These are phyloP conservation scores for Tuber borchii DNA, from an alignment of 495 filamentous ascomycete species.

Conservation along the genomic window DNA sequence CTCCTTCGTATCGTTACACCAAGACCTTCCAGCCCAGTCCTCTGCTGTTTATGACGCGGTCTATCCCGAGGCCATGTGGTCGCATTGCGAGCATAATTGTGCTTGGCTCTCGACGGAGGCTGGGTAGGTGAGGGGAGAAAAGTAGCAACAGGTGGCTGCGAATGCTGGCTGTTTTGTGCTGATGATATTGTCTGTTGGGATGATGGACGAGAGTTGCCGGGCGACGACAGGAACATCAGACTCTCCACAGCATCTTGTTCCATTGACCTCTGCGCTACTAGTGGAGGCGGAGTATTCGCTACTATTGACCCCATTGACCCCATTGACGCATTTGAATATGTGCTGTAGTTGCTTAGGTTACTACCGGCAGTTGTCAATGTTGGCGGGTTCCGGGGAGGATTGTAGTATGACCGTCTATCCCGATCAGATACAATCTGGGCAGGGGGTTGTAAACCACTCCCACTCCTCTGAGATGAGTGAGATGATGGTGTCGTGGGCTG, in stretches of 20 bases:
- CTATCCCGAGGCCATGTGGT: constrained; percentile 40
- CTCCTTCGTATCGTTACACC: constrained; percentile 27
- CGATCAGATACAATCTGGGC: constrained; percentile 41
- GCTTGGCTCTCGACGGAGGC: constrained; percentile 18
- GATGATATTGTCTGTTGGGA: constrained; percentile 38
- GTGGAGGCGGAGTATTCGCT: constrained; percentile 35
- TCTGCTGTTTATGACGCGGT: constrained; percentile 35
- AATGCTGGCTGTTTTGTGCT: constrained; percentile 27
- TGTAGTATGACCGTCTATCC: constrained; percentile 36
- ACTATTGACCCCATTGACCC: constrained; percentile 32
- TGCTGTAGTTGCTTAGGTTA: constrained; percentile 39
- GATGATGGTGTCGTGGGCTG: constrained; percentile 20
- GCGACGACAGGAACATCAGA: constrained; percentile 62
- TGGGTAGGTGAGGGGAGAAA: constrained; percentile 30
- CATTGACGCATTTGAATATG: constrained; percentile 37
- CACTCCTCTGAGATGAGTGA: constrained; percentile 22
- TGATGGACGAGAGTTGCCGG: constrained; percentile 50
- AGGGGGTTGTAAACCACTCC: constrained; percentile 35
- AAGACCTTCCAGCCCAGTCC: constrained; percentile 33
- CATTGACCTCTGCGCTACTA: constrained; percentile 49
- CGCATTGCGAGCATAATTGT: constrained; percentile 38
- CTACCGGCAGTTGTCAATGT: constrained; percentile 35
- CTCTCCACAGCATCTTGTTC: constrained; percentile 67
- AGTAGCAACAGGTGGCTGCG: constrained; percentile 32
- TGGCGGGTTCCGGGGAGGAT: constrained; percentile 33